phyloP scores from a whole-genome alignment of 257 asterid genomes.

The Penstemon davidsonii region DNA sequence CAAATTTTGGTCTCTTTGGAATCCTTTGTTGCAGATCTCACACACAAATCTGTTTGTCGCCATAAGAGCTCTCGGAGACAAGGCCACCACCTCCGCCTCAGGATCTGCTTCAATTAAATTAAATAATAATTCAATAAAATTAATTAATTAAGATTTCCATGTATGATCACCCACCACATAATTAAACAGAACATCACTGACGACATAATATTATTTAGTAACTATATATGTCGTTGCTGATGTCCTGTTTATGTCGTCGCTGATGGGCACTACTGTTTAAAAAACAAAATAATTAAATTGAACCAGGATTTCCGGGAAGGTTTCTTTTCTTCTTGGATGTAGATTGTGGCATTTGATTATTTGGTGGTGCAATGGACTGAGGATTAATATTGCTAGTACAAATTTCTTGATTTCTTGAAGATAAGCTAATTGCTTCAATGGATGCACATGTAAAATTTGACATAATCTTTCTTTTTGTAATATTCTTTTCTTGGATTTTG shows the following conservation, averaged over 20 bases:
- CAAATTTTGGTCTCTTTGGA: conserved; percentile 70
- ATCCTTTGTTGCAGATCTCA: conserved; percentile 77
- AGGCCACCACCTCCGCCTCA: conserved; percentile 66
- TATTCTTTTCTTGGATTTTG: background rate
- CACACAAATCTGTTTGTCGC: conserved; percentile 74
- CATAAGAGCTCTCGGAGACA: conserved; percentile 60
- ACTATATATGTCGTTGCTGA: too few species aligned
- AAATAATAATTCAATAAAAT: background rate
- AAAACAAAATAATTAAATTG: background rate
- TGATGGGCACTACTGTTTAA: background rate
- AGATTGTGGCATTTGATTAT: conserved; percentile 36
- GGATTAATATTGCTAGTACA: conserved; percentile 22
- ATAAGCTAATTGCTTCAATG: conserved; percentile 55
- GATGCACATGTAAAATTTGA: conserved; percentile 76
- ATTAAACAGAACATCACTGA: too few species aligned
- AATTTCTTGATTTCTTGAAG: conserved; percentile 47
- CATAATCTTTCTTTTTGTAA: conserved; percentile 24
- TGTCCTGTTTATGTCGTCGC: too few species aligned
- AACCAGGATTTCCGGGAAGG: conserved; percentile 81
- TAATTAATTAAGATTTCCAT: background rate
- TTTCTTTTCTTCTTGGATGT: conserved; percentile 62
- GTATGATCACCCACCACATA: too few species aligned
- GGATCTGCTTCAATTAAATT: conserved; percentile 42
- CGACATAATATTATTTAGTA: too few species aligned
- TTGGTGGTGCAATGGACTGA: conserved; percentile 16